Base-by-base conservation (phyloP, 257 asterid genomes). In the Pogostemon cablin region DNA sequence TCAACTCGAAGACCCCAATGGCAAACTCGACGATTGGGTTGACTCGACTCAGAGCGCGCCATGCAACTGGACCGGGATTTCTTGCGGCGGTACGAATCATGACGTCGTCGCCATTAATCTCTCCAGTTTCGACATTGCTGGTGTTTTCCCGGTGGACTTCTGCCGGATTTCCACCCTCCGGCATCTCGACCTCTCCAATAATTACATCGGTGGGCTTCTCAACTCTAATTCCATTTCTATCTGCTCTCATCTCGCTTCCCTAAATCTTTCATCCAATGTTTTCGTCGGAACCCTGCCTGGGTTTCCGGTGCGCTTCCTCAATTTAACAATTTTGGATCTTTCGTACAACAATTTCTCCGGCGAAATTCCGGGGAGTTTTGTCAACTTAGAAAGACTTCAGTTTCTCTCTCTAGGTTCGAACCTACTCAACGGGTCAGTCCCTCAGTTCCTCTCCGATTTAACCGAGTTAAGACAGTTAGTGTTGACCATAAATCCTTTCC, bases 51-150 rank as follows among this genome's bases (percentile, higher is more conserved):
- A 68, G 15, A 68, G 72, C 32, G 81, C 93, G 4, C 90, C 92
- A 4, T 92, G 98, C 81, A 80, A 69, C 47, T 92, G 98, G 98
- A 78, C 84, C 0, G 96, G 91, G 70, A 81, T 92, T 75, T 65
- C 71, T 8, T 92, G 98, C 56, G 82, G 81, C 69, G 2, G 7
- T 5, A 39, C 10, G 20, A 75, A 77, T 0, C 10, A 63, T 62
- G 74, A 63, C 35, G 96, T 92, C 34, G 81, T 82, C 8, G 77
- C 96, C n/a, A 69, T 92, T 4, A 72, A 85, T 9, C 74, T 92
- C 44, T 9, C 80, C 25, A 78, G 85, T 35, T 48, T 72, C 9
- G 69, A 72, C 43, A 25, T 88, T 53, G 58, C 78, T 3, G 96
- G 98, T 4, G 46, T 38, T 5, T 87, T 87, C 35, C 98, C 98